A percentile compares a stretch with the other conserved stretches of the same genome.
phyloP scores from a whole-genome alignment of 805 yeast genomes.

The Nadsonia fulvescens region DNA sequence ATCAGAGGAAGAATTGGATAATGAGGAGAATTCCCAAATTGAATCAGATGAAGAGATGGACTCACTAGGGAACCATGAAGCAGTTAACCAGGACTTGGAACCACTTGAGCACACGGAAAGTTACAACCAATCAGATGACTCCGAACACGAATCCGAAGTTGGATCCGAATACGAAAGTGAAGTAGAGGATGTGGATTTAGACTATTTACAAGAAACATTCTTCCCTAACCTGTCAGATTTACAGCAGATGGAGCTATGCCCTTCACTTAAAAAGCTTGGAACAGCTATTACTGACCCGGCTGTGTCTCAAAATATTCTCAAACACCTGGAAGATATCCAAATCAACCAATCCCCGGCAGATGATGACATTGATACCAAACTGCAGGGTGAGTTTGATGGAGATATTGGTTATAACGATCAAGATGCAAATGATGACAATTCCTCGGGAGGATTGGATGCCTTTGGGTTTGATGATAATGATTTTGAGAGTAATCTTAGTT shows the following conservation, averaged over 20 bases:
- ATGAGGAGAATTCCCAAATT: constrained; percentile 2
- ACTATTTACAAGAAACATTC: no score
- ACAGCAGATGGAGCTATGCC: constrained; percentile 5
- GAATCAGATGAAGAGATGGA: no score
- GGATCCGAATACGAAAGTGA: constrained; percentile 19
- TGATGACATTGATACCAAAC: constrained; percentile 4
- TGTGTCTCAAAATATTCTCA: constrained; percentile 6
- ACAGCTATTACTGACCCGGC: constrained; percentile 27
- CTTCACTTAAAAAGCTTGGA: constrained; percentile 11
- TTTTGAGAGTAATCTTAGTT: no score
- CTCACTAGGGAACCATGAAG: constrained; percentile 7
- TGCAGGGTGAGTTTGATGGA: constrained; percentile 2
- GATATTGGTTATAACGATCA: constrained; percentile 11
- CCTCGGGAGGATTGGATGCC: constrained; percentile 3
- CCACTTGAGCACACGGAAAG: no score
- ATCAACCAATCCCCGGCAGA: constrained; percentile 1
- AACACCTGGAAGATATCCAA: constrained; percentile 18
- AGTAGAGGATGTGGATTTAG: constrained; percentile 12
- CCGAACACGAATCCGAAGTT: constrained; percentile 22
- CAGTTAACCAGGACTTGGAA: no score
- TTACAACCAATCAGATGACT: constrained; percentile 12
- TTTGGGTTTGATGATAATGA: constrained; percentile 6
- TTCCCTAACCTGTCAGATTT: constrained; percentile 3
- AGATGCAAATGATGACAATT: constrained; percentile 11
- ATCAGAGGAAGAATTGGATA: constrained; percentile 3